Evolutionary conservation across 495 filamentous ascomycete genomes (phyloP).

Genomic region (Geoglossum glabrum): DNA sequence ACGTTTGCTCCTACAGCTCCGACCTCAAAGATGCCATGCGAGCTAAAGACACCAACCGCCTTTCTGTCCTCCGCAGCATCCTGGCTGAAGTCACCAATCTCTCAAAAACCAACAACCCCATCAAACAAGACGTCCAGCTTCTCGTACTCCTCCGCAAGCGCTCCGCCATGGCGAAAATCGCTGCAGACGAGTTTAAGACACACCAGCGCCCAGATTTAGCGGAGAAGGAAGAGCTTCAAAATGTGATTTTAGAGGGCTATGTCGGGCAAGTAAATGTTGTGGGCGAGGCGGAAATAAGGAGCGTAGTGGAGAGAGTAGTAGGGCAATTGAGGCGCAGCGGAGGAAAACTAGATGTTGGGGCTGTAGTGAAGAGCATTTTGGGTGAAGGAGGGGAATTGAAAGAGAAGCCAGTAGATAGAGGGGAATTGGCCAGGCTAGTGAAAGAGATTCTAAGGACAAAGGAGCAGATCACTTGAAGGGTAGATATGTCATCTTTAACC

Average conservation of each 20-base stretch:
- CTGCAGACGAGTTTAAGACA: conserved; percentile 29
- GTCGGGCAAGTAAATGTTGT: conserved; percentile 29
- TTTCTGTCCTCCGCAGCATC: conserved; percentile 32
- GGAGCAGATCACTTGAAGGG: neutral
- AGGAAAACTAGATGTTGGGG: conserved; percentile 24
- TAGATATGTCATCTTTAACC: neutral
- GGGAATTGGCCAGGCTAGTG: neutral
- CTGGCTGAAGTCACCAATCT: conserved; percentile 43
- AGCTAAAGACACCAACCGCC: conserved; percentile 5
- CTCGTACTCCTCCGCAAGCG: conserved; percentile 38
- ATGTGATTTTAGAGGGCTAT: conserved; percentile 36
- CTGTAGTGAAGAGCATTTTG: conserved; percentile 28
- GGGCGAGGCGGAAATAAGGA: conserved; percentile 27
- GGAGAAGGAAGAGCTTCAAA: conserved; percentile 35
- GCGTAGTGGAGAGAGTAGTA: conserved; percentile 25
- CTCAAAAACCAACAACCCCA: conserved; percentile 35
- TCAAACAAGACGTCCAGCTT: conserved; percentile 36
- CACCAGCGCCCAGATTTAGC: conserved; percentile 34
- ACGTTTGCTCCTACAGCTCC: neutral
- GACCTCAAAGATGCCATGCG: conserved; percentile 7
- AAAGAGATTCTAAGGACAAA: neutral
- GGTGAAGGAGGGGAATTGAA: conserved; percentile 27
- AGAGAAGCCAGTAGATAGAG: conserved; percentile 31
- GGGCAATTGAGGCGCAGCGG: conserved; percentile 22
- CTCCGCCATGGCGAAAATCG: conserved; percentile 24